A percentile compares a stretch with the other conserved stretches of the same genome.
Conservation (phyloP, 2,329 filamentous ascomycete genomes). For the Seiridium unicorne region DNA sequence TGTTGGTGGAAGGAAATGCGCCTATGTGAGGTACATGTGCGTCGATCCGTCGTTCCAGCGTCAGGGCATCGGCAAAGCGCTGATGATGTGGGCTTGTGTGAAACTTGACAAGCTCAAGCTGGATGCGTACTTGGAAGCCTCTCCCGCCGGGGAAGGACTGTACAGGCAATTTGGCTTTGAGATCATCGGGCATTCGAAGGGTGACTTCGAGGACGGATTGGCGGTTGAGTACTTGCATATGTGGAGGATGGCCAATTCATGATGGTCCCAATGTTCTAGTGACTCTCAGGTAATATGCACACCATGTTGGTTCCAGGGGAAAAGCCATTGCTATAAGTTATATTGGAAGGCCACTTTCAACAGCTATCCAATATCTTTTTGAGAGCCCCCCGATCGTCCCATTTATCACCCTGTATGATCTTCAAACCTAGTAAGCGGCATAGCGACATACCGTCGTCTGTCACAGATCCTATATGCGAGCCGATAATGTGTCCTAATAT, state of each 20-base stretch:
- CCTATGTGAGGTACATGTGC: conserved; percentile 3
- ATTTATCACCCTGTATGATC: too few species aligned
- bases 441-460: too few species aligned
- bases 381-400: too few species aligned
- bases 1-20: not conserved
- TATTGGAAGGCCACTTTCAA: too few species aligned
- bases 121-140: conserved; percentile 4
- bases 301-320: too few species aligned
- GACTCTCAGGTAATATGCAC: not conserved
- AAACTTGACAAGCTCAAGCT: not conserved
- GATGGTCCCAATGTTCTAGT: not conserved
- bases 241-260: not conserved
- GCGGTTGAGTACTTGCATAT: not conserved
- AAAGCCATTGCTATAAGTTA: too few species aligned
- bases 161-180: conserved; percentile 1
- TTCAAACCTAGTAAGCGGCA: too few species aligned
- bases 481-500: not conserved
- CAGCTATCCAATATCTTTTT: too few species aligned
- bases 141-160: not conserved
- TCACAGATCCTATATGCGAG: not conserved
- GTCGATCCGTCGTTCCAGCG: not conserved
- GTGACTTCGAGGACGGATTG: not conserved
- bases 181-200: not conserved
- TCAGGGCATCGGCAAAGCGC: not conserved
- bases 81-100: not conserved